Base-by-base conservation (phyloP, 2,329 filamentous ascomycete species). In the Plenodomus biglobosus region DNA sequence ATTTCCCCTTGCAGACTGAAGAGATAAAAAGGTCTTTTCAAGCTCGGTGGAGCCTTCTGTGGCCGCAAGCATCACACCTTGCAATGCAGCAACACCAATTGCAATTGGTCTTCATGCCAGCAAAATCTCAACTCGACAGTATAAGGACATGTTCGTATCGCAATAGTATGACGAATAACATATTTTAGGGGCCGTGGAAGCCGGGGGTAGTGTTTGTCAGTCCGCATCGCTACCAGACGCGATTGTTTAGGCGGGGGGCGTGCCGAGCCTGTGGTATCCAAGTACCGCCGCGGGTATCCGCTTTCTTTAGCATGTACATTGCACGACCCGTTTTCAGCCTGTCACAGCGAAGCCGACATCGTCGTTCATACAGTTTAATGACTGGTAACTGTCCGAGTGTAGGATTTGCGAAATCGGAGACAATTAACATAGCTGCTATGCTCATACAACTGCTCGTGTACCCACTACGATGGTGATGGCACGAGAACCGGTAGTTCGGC, bases 251-350 rank as follows among this genome's bases (percentile, higher is more conserved):
- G 38, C 46, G 53, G 55, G 62, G 54, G 61, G 58, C 61, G 59
- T 48, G 55, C 49, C 46, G 48, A 52, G 46, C 57, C 59, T 58
- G 45, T 24, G 51, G 43, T 63, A 60, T 60, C 59, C 57, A 44
- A 43, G 17, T 36, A 27, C 10, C 32, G 42, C 61, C 61, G 61
- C 55, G 53, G 48, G 51, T 66, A 66, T 64, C 62, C 62, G 59
- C 48, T 16, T 43, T 39, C 34, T 24, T 32, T n/a, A n/a, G n/a
- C n/a, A n/a, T n/a, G 56, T 51, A 47, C 30, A 45, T 20, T 7
- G 27, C 27, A 44, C 38, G n/a, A 52, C 43, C 46, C 38, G 49
- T 40, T 50, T 45, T 52, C 56, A 59, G 55, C 51, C 51, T 50
- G 27, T 32, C 27, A 32, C 8, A 32, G 3, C 11, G 13, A 32